These are phyloP conservation scores for Heimioporus sp. DNA, from an alignment of 768 basidiomycete genomes.

Conservation along the genomic window DNA sequence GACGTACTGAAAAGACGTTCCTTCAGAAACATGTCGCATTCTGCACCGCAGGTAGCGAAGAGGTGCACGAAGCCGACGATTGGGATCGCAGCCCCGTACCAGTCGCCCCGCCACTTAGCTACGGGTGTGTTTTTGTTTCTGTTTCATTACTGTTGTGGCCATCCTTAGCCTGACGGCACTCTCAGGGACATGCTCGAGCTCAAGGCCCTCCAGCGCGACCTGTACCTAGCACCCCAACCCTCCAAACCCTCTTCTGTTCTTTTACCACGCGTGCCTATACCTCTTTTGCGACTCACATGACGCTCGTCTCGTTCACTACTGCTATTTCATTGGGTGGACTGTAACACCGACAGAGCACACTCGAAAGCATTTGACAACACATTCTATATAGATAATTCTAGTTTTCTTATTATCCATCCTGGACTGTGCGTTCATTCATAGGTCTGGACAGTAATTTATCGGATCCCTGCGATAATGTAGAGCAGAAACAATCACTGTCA, in stretches of 20 bases:
- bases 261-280: constrained; percentile 57
- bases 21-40: constrained; percentile 61
- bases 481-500: too few relatives aligned
- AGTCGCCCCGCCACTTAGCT: constrained; percentile 58
- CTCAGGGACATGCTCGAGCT: constrained; percentile 63
- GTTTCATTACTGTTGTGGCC: background rate
- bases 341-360: too few relatives aligned
- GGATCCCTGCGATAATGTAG: too few relatives aligned
- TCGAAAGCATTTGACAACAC: too few relatives aligned
- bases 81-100: constrained; percentile 79
- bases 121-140: constrained; percentile 52
- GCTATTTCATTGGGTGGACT: too few relatives aligned
- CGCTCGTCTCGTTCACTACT: too few relatives aligned
- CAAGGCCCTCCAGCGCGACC: constrained; percentile 63
- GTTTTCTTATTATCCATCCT: too few relatives aligned
- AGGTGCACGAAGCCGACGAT: constrained; percentile 67
- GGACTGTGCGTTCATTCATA: too few relatives aligned
- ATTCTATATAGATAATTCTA: too few relatives aligned
- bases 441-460: too few relatives aligned
- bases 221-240: constrained; percentile 57
- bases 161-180: background rate
- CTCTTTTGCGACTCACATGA: constrained; percentile 53
- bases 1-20: background rate
- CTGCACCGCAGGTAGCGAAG: constrained; percentile 49
- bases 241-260: constrained; percentile 41